Conservation (phyloP, 2,329 filamentous ascomycete species). For the Aureobasidium mangrovei region DNA sequence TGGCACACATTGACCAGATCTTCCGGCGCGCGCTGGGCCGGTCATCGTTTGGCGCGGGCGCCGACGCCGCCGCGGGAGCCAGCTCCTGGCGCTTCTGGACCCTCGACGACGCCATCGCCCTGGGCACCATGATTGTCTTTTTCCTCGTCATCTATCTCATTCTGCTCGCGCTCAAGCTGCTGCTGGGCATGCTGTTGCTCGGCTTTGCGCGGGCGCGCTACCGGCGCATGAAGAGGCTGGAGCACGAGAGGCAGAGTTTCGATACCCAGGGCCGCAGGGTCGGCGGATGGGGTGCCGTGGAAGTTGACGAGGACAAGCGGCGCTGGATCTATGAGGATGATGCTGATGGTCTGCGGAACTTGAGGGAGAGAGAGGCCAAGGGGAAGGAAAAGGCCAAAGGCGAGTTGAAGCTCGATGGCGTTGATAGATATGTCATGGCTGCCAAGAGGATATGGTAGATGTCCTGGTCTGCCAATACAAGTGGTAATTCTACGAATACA, state of each 20-base stretch:
- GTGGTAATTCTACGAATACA: no score
- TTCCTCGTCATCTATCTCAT: conserved; percentile 79
- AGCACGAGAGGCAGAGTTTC: conserved; percentile 44
- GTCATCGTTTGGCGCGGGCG: conserved; percentile 53
- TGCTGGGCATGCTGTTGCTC: conserved; percentile 81
- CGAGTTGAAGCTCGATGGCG: conserved; percentile 54
- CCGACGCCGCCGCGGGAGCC: conserved; percentile 24
- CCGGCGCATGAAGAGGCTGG: conserved; percentile 60
- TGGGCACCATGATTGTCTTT: conserved; percentile 73
- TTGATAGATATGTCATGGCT: conserved; percentile 83
- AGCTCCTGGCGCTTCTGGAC: conserved; percentile 43
- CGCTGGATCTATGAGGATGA: conserved; percentile 84
- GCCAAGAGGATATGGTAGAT: conserved; percentile 89
- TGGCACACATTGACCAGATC: conserved; percentile 69
- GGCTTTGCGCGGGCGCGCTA: conserved; percentile 73
- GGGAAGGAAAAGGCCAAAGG: conserved; percentile 37
- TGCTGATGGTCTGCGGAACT: conserved; percentile 54
- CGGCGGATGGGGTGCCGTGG: conserved; percentile 76
- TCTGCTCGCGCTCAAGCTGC: conserved; percentile 63
- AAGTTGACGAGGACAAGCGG: conserved; percentile 80
- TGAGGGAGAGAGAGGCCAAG: conserved; percentile 55
- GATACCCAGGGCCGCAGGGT: conserved; percentile 65
- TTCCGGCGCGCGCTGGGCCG: conserved; percentile 70
- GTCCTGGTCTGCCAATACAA: neutral
- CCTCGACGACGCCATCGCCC: conserved; percentile 65